Percentiles rank a stretch among this genome's conserved stretches.
These are phyloP conservation scores for Craspedostauros australis DNA, from an alignment of 108 stramenopile species.

Conservation along the genomic window DNA sequence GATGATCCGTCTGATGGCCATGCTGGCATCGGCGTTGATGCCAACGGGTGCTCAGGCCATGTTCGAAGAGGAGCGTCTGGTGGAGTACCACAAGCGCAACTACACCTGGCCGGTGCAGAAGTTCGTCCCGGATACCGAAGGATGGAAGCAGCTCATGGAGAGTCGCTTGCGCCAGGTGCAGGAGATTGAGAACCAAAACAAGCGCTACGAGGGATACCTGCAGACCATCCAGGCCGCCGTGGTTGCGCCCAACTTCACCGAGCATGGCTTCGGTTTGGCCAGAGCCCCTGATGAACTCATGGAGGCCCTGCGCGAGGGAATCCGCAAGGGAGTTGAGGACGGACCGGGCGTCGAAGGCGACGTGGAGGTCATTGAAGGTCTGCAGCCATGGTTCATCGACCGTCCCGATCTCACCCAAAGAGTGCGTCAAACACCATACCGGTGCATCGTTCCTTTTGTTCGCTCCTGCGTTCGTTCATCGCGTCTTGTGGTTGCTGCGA, in stretches of 20 bases:
- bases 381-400: slow-evolving; percentile 35
- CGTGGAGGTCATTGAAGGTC: slow-evolving; percentile 35
- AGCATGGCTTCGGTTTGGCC: slow-evolving; percentile 65
- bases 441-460: not conserved
- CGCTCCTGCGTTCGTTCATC: not conserved
- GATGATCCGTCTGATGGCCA: not conserved
- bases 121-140: slow-evolving; percentile 46
- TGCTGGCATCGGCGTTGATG: not conserved
- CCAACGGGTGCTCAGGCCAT: not conserved
- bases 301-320: slow-evolving; percentile 36
- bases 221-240: slow-evolving; percentile 44
- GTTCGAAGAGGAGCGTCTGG: slow-evolving; percentile 41
- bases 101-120: slow-evolving; percentile 65
- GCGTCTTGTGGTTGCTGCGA: too few relatives aligned
- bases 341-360: slow-evolving; percentile 27
- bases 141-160: slow-evolving; percentile 53
- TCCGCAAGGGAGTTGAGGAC: slow-evolving; percentile 25
- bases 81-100: slow-evolving; percentile 39
- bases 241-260: slow-evolving; percentile 56
- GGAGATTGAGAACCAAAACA: slow-evolving; percentile 29
- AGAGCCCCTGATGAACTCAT: slow-evolving; percentile 53
- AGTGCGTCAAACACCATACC: not conserved
- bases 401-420: slow-evolving; percentile 44
- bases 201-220: slow-evolving; percentile 58
- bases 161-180: slow-evolving; percentile 52